phyloP scores from a whole-genome alignment of 2,329 filamentous ascomycete genomes.

The Colletotrichum somersetense region DNA sequence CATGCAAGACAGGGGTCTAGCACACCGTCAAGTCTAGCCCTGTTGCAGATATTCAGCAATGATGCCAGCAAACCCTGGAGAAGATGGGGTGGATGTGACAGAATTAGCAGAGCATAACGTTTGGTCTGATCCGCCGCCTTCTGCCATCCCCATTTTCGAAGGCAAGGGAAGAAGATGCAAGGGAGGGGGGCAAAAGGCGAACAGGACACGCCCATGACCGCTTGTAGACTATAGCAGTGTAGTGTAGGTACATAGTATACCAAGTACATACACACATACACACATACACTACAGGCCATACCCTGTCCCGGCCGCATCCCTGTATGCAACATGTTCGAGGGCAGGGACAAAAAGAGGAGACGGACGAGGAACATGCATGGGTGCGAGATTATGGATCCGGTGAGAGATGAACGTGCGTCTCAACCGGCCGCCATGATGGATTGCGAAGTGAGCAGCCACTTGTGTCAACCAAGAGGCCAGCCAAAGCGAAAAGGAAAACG shows the following conservation, averaged over 20 bases:
- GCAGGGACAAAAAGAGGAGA: conserved; percentile 38
- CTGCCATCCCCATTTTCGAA: conserved; percentile 45
- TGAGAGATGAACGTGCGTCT: conserved; percentile 42
- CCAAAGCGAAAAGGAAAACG: conserved; percentile 21
- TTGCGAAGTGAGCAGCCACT: conserved; percentile 40
- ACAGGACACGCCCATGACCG: conserved; percentile 36
- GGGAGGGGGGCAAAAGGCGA: conserved; percentile 32
- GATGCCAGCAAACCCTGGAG: conserved; percentile 44
- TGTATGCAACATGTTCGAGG: conserved; percentile 23
- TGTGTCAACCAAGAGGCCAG: conserved; percentile 25
- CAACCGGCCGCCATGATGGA: conserved; percentile 37
- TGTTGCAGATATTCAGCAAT: conserved; percentile 53
- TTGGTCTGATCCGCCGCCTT: conserved; percentile 50
- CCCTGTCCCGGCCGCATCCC: conserved; percentile 38
- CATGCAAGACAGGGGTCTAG: conserved; percentile 53
- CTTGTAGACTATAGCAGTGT: conserved; percentile 4
- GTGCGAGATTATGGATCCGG: conserved; percentile 42
- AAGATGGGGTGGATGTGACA: conserved; percentile 52
- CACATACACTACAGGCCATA: conserved; percentile 25
- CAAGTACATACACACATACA: not conserved
- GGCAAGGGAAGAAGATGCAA: not conserved
- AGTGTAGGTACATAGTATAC: no score
- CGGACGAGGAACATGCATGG: conserved; percentile 36
- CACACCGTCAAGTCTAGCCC: conserved; percentile 54
- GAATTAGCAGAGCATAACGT: conserved; percentile 52